Evolutionary conservation across 805 yeast species (phyloP).

Genomic region (Yamadazyma philogaea): DNA sequence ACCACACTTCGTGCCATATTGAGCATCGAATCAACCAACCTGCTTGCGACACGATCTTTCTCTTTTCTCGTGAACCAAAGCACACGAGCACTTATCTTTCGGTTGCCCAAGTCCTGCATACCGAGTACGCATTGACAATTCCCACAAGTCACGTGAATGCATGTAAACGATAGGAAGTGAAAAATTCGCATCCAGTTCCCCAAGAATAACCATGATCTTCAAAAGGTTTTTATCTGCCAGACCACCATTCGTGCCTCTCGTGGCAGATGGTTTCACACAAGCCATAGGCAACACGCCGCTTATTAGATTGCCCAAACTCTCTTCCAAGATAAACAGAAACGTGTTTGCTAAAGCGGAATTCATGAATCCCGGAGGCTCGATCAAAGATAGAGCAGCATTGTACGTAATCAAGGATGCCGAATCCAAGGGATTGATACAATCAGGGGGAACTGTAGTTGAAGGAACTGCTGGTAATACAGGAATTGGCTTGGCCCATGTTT

Average conservation of each 20-base stretch:
- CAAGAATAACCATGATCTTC: slow-evolving; percentile 1
- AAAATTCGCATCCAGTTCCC: background rate
- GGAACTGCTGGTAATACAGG: slow-evolving; percentile 98
- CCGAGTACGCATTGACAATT: too few species aligned
- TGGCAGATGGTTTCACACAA: slow-evolving; percentile 69
- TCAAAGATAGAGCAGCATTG: slow-evolving; percentile 86
- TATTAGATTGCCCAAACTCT: slow-evolving; percentile 35
- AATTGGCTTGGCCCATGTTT: slow-evolving; percentile 79
- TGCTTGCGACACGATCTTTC: too few species aligned
- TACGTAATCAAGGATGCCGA: slow-evolving; percentile 80
- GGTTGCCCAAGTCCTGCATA: too few species aligned
- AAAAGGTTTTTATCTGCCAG: slow-evolving; percentile 20
- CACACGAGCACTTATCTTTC: too few species aligned
- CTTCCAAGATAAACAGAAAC: slow-evolving; percentile 29
- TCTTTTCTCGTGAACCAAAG: too few species aligned
- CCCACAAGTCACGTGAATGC: slow-evolving; percentile 4
- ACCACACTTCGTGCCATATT: too few species aligned
- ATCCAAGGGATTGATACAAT: slow-evolving; percentile 52
- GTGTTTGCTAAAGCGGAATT: slow-evolving; percentile 87
- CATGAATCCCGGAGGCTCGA: slow-evolving; percentile 93
- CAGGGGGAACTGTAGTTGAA: slow-evolving; percentile 87
- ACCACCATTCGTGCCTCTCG: slow-evolving; percentile 60
- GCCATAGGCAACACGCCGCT: slow-evolving; percentile 96
- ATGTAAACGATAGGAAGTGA: background rate
- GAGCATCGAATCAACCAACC: too few species aligned